Evolutionary conservation across 1,139 yeast species (phyloP).

Genomic region (Geotrichum bryndzae): DNA sequence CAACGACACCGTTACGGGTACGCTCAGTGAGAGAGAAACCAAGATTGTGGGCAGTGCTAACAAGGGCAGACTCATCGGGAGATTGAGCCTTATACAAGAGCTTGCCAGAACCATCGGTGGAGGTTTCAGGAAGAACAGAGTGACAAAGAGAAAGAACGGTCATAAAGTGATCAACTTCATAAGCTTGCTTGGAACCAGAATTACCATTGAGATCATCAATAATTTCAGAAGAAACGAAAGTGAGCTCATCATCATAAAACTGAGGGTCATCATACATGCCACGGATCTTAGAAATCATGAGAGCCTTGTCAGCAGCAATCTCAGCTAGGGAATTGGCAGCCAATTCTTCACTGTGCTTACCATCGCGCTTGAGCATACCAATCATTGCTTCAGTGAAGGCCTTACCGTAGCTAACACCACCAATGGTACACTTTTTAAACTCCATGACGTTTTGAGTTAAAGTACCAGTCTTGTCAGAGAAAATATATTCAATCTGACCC

Average conservation of each 20-base stretch:
- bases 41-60: conserved; percentile 82
- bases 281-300: conserved; percentile 55
- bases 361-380: conserved; percentile 81
- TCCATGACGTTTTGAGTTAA: conserved; percentile 96
- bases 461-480: conserved; percentile 96
- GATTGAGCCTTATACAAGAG: conserved; percentile 86
- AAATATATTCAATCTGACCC: conserved; percentile 92
- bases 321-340: conserved; percentile 45
- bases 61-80: conserved; percentile 98
- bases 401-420: conserved; percentile 80
- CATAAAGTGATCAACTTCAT: conserved; percentile 59
- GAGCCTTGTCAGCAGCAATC: conserved; percentile 54
- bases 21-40: conserved; percentile 78
- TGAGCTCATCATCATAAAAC: conserved; percentile 53
- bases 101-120: conserved; percentile 40
- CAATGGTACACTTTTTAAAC: conserved; percentile 83
- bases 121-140: conserved; percentile 70
- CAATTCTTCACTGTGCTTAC: conserved; percentile 68
- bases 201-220: conserved; percentile 39
- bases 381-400: conserved; percentile 96
- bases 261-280: conserved; percentile 51
- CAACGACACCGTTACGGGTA: conserved; percentile 59
- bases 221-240: conserved; percentile 71
- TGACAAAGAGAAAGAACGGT: conserved; percentile 84
- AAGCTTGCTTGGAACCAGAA: conserved; percentile 49